Evolutionary conservation across 495 filamentous ascomycete species (phyloP), one percentile per base, ranked within the genome.

Genomic region (Neurospora sp.): DNA sequence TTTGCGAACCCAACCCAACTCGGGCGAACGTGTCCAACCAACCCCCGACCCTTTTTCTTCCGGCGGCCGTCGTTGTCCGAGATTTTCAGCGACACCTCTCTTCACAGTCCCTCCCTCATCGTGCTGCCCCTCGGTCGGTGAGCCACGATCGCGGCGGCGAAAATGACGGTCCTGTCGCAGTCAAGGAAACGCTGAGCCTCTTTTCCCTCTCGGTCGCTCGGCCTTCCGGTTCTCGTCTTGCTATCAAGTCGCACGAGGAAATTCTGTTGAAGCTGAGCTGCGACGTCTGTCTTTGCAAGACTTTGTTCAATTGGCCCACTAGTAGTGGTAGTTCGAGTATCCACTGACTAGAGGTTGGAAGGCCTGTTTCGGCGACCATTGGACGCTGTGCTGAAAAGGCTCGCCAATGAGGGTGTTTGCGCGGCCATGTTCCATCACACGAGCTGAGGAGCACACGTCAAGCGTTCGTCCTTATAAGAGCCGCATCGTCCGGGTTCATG

Each of bases 311-410:
- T 80, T 77, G 78, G 73, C 12, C 48, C 53, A 31, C 1, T 27
- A 27, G 31, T 31, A 31, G 31, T 31, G 39, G 40, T 38, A 68
- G 61, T 69, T 68, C 10, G 72, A 69, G 74, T 73, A 71, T 68
- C 76, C 77, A 78, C 74, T 20, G 59, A 71, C 59, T 45, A 72
- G 68, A 61, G 70, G 70, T 69, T 75, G 76, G 75, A 73, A 73
- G 79, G 72, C 79, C 78, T 73, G 39, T 77, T 78, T 35, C 27
- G 70, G 79, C 71, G 79, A 45, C 80, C 80, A 80, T 78, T 79
- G 79, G 78, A 72, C 74, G 75, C 72, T 68, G 68, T 73, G 37
- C 68, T 59, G 72, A 75, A 68, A 65, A n/a, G 44, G 69, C 72
- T 76, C 78, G 73, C 79, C 80, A 81, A 82, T 81, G 74, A 73